Conservation (phyloP, 2,329 filamentous ascomycete species). For the Dactylellina haptotyla region DNA sequence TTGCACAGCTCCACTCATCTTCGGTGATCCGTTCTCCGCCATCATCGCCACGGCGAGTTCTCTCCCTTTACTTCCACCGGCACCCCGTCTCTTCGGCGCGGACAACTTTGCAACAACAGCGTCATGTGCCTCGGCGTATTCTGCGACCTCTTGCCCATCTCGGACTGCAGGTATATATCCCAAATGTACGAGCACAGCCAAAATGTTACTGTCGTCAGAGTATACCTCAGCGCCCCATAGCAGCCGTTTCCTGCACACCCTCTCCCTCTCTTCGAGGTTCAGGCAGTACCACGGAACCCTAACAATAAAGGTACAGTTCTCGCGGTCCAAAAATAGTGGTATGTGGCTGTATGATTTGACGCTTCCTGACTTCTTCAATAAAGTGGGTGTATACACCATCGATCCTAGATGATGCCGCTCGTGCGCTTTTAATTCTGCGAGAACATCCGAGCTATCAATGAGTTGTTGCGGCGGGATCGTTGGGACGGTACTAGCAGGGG, state of each 20-base stretch:
- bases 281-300: slow-evolving; percentile 85
- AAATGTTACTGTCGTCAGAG: slow-evolving; percentile 92
- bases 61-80: slow-evolving; percentile 55
- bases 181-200: slow-evolving; percentile 90
- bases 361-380: slow-evolving; percentile 60
- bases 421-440: slow-evolving; percentile 54
- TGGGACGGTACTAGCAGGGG: slow-evolving; percentile 1
- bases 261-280: slow-evolving; percentile 74
- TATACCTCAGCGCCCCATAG: slow-evolving; percentile 96
- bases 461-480: slow-evolving; percentile 57
- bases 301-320: slow-evolving; percentile 90
- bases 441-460: slow-evolving; percentile 57
- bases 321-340: slow-evolving; percentile 78
- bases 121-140: slow-evolving; percentile 50
- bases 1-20: slow-evolving; percentile 73
- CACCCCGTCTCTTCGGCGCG: slow-evolving; percentile 33
- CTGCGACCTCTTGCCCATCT: slow-evolving; percentile 52
- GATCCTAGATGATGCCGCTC: slow-evolving; percentile 57
- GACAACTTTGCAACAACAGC: slow-evolving; percentile 37
- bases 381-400: slow-evolving; percentile 57
- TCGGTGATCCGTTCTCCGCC: slow-evolving; percentile 64
- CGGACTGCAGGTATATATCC: slow-evolving; percentile 90
- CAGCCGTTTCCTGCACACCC: slow-evolving; percentile 81
- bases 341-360: slow-evolving; percentile 71
- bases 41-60: slow-evolving; percentile 60